These are phyloP conservation scores for Nicotiana otophora DNA, from an alignment of 257 asterid species.

Conservation along the genomic window DNA sequence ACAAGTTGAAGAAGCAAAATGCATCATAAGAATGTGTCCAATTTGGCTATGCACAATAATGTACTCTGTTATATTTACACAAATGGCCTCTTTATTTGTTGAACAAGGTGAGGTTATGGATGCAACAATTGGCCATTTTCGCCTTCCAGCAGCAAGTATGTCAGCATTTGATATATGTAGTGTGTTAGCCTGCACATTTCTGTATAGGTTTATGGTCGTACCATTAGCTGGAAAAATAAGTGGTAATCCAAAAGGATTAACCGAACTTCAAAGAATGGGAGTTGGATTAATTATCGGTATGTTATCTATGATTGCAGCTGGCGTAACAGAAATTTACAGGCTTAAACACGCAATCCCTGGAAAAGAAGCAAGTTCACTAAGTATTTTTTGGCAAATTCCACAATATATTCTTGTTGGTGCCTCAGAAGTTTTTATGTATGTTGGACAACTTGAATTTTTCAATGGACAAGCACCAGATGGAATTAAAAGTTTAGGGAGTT, in stretches of 20 bases:
- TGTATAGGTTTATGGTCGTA: slow-evolving; percentile 44
- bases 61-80: slow-evolving; percentile 73
- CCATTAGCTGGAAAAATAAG: slow-evolving; percentile 42
- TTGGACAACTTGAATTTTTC: slow-evolving; percentile 71
- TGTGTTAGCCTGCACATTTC: slow-evolving; percentile 54
- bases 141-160: slow-evolving; percentile 81
- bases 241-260: slow-evolving; percentile 49
- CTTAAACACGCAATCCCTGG: slow-evolving; percentile 32
- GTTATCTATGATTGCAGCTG: slow-evolving; percentile 69
- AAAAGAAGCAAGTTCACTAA: slow-evolving; percentile 31
- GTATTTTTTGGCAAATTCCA: slow-evolving; percentile 71
- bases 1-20: slow-evolving; percentile 79
- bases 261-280: slow-evolving; percentile 87
- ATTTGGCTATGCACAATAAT: slow-evolving; percentile 78
- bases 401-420: slow-evolving; percentile 73
- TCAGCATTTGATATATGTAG: slow-evolving; percentile 67
- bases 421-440: slow-evolving; percentile 81
- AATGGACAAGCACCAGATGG: slow-evolving; percentile 83
- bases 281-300: slow-evolving; percentile 60
- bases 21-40: slow-evolving; percentile 62
- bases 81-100: slow-evolving; percentile 77
- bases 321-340: slow-evolving; percentile 37
- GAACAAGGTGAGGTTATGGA: slow-evolving; percentile 75
- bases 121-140: slow-evolving; percentile 34
- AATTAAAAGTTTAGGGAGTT: slow-evolving; percentile 71